phyloP scores from a whole-genome alignment of 108 stramenopile genomes.

The Cyclostephanos invisitatus region DNA sequence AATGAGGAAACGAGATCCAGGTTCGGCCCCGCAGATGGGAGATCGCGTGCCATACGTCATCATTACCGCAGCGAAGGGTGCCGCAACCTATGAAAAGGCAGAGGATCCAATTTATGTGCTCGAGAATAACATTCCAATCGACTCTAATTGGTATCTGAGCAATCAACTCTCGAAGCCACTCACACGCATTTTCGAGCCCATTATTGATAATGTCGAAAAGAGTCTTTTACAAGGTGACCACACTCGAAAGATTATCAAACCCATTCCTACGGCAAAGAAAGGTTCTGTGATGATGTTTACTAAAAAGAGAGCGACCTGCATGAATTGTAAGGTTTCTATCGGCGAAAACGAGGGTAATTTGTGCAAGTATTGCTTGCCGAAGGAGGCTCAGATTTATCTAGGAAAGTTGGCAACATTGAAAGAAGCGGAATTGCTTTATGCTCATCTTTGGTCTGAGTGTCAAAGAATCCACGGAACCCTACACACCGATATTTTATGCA shows the following conservation, averaged over 20 bases:
- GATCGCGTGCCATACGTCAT: constrained; percentile 99
- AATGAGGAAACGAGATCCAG: constrained; percentile 96
- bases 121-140: constrained; percentile 96
- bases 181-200: constrained; percentile 97
- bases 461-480: constrained; percentile 98
- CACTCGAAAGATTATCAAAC: constrained; percentile 95
- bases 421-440: constrained; percentile 85
- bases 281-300: constrained; percentile 99
- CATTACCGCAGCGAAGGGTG: constrained; percentile 93
- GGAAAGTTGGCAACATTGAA: constrained; percentile 84
- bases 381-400: constrained; percentile 92
- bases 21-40: constrained; percentile 98
- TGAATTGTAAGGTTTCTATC: constrained; percentile 94
- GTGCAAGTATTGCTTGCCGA: constrained; percentile 88
- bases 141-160: constrained; percentile 95
- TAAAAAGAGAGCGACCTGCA: constrained; percentile 92
- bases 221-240: constrained; percentile 95
- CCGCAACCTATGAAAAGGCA: constrained; percentile 93
- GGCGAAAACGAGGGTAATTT: constrained; percentile 83
- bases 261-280: constrained; percentile 91
- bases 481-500: constrained; percentile 97
- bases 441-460: constrained; percentile 91
- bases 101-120: constrained; percentile 99
- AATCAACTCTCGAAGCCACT: constrained; percentile 98
- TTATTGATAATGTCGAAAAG: constrained; percentile 91